Evolutionary conservation across 23 red algal genomes (phyloP), one percentile per base, ranked within the genome.

Genomic region (Gracilaria gracilis): DNA sequence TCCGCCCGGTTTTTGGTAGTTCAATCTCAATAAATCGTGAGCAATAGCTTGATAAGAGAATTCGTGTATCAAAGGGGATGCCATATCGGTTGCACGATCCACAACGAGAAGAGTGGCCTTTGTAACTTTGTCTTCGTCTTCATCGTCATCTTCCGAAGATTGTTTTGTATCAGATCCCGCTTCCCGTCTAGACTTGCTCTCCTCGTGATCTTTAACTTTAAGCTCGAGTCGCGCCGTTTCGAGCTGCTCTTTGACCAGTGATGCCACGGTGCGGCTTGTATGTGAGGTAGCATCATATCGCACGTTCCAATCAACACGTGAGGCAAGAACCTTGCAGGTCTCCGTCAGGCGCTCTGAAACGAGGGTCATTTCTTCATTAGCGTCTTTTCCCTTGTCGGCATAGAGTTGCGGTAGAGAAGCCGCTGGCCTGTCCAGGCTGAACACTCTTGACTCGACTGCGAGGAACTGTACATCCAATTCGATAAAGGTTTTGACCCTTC

Each of bases 31-130:
- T 48, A 98, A 79, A 61, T 98, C 96, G 78, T 98, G 89, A 12
- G 82, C 93, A 93, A 98, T 98, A 15, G 96, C 96, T 69, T 98
- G 93, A 53, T 98, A 98, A 13, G 93, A 93, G 71, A 88, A 98
- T 40, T 98, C 96, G 50, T 98, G 96, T 38, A 98, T 66, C 53
- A 98, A 85, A 19, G 93, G 93, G 25, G 93, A 78, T 29, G 88
- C 82, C 23, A 92, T 77, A 83, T 98, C 96, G 4, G 92, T 69
- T 39, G 85, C 86, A 25, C 96, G 85, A 65, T 98, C 96, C 34
- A 98, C 83, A 58, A 98, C 80, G 4, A 98, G 59, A 25, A 98
- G 79, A 58, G 81, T 94, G 0, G 78, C 80, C 17, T 72, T 85
- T n/a, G 49, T 77, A 23, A 77, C 29, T 64, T 44, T 23, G 31